Evolutionary conservation across 306 rosid genomes (phyloP), one percentile per base, ranked within the genome.

Genomic region (Quercus ilex): DNA sequence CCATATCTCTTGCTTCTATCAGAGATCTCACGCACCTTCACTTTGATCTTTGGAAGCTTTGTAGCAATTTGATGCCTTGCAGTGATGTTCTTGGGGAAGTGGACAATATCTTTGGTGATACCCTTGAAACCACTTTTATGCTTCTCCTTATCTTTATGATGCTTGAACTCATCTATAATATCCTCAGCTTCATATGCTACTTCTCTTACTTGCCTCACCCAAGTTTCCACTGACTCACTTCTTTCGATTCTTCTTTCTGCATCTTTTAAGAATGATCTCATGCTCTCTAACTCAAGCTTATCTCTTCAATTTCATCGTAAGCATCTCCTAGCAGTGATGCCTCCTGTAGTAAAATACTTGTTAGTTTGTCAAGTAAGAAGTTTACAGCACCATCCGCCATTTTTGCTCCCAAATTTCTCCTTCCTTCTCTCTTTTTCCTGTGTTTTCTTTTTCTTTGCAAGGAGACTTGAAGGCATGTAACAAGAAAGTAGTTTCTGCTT

Each of bases 151-250:
- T 15, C 70, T 15, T 64, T 30, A 35, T 28, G 13, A 64, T 6
- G 70, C 20, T 0, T 17, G 43, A 64, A 64, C 21, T 64, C 70
- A 6, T 64, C 70, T 28, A 64, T 30, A 6, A 64, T 64, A 30
- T 64, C 70, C 70, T 64, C 70, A 64, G 30, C 70, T 30, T 64
- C 70, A 64, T 28, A 64, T 10, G 70, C 70, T 15, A 64, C 70
- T 64, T 64, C 70, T 64, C 70, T 30, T 64, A 64, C 70, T 64
- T 64, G 70, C 12, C 41, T 64, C 46, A 64, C 70, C 43, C 70
- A 64, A 28, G 13, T 30, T 64, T 31, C 70, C 70, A 64, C 70
- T 64, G 3, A 15, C 28, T 64, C 21, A 30, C 70, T 64, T 30
- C 70, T 15, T 17, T 64, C 43, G 1, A 64, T 64, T 14, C 43